phyloP scores from a whole-genome alignment of 306 rosid genomes.

The Pachyrhizus erosus region DNA sequence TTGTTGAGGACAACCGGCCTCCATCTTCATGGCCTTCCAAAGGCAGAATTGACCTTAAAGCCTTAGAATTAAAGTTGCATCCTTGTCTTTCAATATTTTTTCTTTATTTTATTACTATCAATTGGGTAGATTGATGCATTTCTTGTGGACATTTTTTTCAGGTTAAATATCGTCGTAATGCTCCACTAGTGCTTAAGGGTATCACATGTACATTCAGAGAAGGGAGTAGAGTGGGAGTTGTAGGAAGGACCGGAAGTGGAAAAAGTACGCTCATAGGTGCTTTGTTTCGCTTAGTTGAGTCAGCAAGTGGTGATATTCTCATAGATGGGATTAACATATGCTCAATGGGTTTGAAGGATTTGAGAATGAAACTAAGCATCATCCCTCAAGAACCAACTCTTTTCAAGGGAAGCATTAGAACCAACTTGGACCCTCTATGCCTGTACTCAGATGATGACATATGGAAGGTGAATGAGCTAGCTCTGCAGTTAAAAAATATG shows the following conservation, averaged over 20 bases:
- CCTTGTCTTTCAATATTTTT: neutral
- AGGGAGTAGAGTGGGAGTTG: slow-evolving; percentile 80
- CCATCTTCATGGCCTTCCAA: slow-evolving; percentile 75
- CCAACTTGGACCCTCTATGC: slow-evolving; percentile 84
- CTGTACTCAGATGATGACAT: slow-evolving; percentile 77
- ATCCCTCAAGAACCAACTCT: slow-evolving; percentile 93
- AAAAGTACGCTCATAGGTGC: slow-evolving; percentile 84
- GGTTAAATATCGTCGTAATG: slow-evolving; percentile 71
- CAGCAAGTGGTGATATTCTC: slow-evolving; percentile 58
- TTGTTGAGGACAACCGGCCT: slow-evolving; percentile 65
- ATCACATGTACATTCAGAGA: slow-evolving; percentile 72
- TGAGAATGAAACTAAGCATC: slow-evolving; percentile 75
- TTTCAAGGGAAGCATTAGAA: slow-evolving; percentile 75
- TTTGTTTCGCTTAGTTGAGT: slow-evolving; percentile 85
- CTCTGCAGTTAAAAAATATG: neutral
- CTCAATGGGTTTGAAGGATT: slow-evolving; percentile 76
- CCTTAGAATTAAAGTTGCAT: slow-evolving; percentile 55
- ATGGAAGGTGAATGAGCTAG: slow-evolving; percentile 65
- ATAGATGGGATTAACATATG: slow-evolving; percentile 72
- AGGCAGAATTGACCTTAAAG: slow-evolving; percentile 74
- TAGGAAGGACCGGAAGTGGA: slow-evolving; percentile 90
- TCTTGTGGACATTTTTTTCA: slow-evolving; percentile 26
- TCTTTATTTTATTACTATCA: neutral
- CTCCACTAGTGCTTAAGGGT: slow-evolving; percentile 74
- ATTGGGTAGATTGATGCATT: neutral